Base-by-base conservation (phyloP, 1,284 basidiomycete species). In the Puccinia polysora region DNA sequence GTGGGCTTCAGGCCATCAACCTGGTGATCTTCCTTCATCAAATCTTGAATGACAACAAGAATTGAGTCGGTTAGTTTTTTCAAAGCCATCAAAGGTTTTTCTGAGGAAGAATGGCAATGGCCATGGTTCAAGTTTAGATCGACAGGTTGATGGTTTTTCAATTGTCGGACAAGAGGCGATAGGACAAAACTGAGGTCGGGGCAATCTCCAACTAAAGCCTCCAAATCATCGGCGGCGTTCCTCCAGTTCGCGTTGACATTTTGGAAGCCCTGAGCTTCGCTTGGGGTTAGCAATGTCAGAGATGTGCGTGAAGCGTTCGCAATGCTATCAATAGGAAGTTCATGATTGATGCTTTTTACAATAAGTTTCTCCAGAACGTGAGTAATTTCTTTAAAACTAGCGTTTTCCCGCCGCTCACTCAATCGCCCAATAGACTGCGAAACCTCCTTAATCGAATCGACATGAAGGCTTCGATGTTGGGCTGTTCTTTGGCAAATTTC, bases 91-190 rank as follows among this genome's bases (percentile, higher is more conserved):
- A 36, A 63, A 12, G 43, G 38, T 28, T 63, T 71, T 90, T 85
- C 77, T 88, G 88, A 14, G n/a, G n/a, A n/a, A 97, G 82, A 74
- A 98, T 94, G 6, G 89, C 23, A 2, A 23, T 18, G 18, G 28
- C 4, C n/a, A 34, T 7, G 8, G 20, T 38, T 32, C 2, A 32
- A 34, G 38, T 32, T 47, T 1, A 47, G 63, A 63, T 43, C 45
- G 40, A n/a, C 20, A 18, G 18, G 34, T 49, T 65, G 63, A 23
- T 65, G 23, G 45, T 63, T 43, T 36, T 38, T 20, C 23, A 69
- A 32, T 23, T 69, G 52, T 69, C 32, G 40, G 23, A 32, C 52
- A 49, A 69, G 55, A 12, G 65, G 65, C 45, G n/a, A 47, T 3
- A 69, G 36, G 7, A 69, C 30, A 45, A 58, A 69, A 5, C 30